A percentile compares a stretch with the other conserved stretches of the same genome.
phyloP scores from a whole-genome alignment of 1,284 basidiomycete genomes.

The Leccinum fuscescens region DNA sequence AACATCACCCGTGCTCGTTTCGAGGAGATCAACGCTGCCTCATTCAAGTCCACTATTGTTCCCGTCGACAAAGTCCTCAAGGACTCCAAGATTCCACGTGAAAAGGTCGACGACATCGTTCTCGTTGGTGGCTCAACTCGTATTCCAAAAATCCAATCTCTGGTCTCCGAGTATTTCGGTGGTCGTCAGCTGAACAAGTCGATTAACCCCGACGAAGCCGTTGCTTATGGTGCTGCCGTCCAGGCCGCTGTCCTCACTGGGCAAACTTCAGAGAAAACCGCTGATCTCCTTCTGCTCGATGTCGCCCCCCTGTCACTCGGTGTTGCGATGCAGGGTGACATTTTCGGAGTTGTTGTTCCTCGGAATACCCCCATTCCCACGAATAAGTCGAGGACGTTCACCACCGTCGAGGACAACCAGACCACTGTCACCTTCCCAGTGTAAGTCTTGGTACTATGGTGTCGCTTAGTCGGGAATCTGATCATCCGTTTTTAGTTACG shows the following conservation, averaged over 20 bases:
- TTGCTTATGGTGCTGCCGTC: constrained; percentile 94
- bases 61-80: constrained; percentile 99
- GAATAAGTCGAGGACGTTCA: constrained; percentile 95
- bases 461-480: constrained; percentile 7
- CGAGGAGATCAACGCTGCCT: constrained; percentile 94
- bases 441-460: constrained; percentile 40
- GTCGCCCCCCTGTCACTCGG: constrained; percentile 95
- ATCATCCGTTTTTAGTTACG: constrained; percentile 55
- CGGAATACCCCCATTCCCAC: constrained; percentile 97
- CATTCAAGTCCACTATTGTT: constrained; percentile 97
- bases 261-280: constrained; percentile 94
- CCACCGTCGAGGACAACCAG: constrained; percentile 98
- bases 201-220: constrained; percentile 95
- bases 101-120: constrained; percentile 99
- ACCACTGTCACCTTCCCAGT: constrained; percentile 97
- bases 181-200: constrained; percentile 98
- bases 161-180: constrained; percentile 98
- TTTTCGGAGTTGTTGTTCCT: constrained; percentile 95
- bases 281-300: constrained; percentile 92
- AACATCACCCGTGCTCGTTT: constrained; percentile 99
- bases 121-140: constrained; percentile 99
- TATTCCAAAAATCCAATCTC: constrained; percentile 98
- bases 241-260: constrained; percentile 96
- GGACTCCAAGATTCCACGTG: constrained; percentile 96
- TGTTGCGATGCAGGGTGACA: constrained; percentile 98